phyloP scores from a whole-genome alignment of 495 filamentous ascomycete genomes.

The Tuber melanosporum region DNA sequence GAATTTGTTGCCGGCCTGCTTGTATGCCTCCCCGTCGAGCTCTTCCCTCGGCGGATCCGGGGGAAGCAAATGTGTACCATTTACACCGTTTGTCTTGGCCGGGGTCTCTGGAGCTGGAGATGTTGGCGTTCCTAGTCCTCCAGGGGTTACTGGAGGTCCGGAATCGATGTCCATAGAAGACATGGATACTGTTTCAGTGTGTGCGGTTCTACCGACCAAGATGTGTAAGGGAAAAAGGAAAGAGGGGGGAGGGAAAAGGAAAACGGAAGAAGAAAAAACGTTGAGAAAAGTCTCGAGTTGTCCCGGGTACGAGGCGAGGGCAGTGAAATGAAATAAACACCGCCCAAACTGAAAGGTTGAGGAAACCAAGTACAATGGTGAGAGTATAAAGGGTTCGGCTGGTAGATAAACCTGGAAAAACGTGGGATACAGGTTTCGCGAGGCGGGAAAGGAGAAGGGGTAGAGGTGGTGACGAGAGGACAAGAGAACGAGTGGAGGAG shows the following conservation, averaged over 20 bases:
- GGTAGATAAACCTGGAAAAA: background rate
- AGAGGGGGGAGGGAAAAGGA: background rate
- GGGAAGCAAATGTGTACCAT: slow-evolving; percentile 45
- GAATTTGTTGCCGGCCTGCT: slow-evolving; percentile 87
- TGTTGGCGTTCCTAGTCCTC: slow-evolving; percentile 41
- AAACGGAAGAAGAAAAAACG: slow-evolving; percentile 10
- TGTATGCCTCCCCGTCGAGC: slow-evolving; percentile 74
- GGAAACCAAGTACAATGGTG: background rate
- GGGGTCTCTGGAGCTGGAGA: slow-evolving; percentile 43
- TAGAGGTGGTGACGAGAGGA: slow-evolving; percentile 2
- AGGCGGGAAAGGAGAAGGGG: slow-evolving; percentile 11
- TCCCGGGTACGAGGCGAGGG: slow-evolving; percentile 22
- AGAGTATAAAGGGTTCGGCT: background rate
- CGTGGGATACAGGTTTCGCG: background rate
- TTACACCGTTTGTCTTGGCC: slow-evolving; percentile 51
- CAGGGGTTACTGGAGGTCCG: slow-evolving; percentile 51
- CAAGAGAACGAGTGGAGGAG: slow-evolving; percentile 16
- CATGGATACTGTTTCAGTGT: slow-evolving; percentile 14
- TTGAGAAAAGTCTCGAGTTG: slow-evolving; percentile 7
- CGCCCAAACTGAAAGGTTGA: background rate
- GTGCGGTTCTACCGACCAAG: slow-evolving; percentile 1
- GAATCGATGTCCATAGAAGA: slow-evolving; percentile 72
- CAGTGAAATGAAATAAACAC: slow-evolving; percentile 5
- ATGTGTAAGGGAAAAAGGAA: slow-evolving; percentile 14
- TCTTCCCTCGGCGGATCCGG: slow-evolving; percentile 44